A percentile compares a stretch with the other conserved stretches of the same genome.
These are phyloP conservation scores for Phaeosphaeriaceae sp. DNA, from an alignment of 2,329 filamentous ascomycete genomes.

Conservation along the genomic window DNA sequence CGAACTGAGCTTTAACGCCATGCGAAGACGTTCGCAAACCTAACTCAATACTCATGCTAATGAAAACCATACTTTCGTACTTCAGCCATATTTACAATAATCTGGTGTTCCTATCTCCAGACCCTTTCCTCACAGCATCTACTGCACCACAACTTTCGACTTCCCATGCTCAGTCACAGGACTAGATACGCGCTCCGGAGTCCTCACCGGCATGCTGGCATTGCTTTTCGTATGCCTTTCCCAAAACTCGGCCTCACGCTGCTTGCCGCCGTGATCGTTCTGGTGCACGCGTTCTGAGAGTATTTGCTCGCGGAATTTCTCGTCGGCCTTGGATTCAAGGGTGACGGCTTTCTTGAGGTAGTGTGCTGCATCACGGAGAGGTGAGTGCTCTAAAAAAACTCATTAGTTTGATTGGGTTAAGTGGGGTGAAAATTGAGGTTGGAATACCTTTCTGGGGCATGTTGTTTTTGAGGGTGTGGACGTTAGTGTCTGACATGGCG, in stretches of 20 bases:
- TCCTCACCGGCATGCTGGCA: neutral
- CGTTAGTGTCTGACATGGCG: constrained; percentile 6
- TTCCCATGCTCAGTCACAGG: neutral
- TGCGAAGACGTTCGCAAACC: neutral
- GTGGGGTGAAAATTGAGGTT: neutral
- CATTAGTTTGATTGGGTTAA: too few relatives aligned
- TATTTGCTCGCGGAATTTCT: neutral
- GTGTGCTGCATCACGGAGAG: constrained; percentile 1
- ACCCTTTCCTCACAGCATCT: too few relatives aligned
- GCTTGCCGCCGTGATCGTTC: constrained; percentile 3
- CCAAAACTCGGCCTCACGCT: constrained; percentile 4
- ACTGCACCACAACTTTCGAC: too few relatives aligned
- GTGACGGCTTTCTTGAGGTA: constrained; percentile 7
- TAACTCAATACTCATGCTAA: neutral
- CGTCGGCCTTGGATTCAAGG: neutral
- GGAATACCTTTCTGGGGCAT: neutral
- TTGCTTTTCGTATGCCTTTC: neutral
- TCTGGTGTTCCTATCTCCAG: too few relatives aligned
- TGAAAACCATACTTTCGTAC: neutral
- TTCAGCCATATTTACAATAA: neutral
- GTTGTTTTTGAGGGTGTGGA: neutral
- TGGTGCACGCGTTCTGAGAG: constrained; percentile 3
- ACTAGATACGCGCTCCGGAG: neutral
- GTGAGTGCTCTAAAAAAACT: neutral
- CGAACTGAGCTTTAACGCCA: neutral